These are phyloP conservation scores for Starmerella apis DNA, from an alignment of 805 yeast genomes.

Conservation along the genomic window DNA sequence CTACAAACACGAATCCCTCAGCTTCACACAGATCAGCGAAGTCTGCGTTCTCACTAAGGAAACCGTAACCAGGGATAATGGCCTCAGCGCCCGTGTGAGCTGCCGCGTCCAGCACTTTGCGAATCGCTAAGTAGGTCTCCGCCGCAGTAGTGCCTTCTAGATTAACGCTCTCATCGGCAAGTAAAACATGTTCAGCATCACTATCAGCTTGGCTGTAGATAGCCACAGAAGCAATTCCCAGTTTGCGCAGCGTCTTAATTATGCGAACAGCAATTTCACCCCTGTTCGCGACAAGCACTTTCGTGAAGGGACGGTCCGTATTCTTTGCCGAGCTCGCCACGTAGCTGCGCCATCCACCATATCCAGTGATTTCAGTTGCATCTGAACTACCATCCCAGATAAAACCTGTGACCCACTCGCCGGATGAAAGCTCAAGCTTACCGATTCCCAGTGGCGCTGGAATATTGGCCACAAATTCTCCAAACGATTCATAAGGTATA, in stretches of 20 bases:
- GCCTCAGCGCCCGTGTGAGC: conserved; percentile 79
- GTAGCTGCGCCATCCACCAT: conserved; percentile 81
- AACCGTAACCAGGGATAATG: conserved; percentile 97
- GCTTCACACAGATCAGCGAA: conserved; percentile 77
- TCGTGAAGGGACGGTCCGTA: conserved; percentile 52
- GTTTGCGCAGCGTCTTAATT: conserved; percentile 71
- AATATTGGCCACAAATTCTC: conserved; percentile 74
- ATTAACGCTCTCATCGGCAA: conserved; percentile 74
- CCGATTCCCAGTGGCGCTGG: conserved; percentile 96
- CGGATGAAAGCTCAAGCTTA: conserved; percentile 68
- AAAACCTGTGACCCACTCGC: conserved; percentile 82
- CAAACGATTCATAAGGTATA: conserved; percentile 67
- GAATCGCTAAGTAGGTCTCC: conserved; percentile 77
- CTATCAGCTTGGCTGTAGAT: conserved; percentile 85
- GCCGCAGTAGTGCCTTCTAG: conserved; percentile 77
- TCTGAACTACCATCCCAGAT: conserved; percentile 77
- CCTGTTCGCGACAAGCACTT: conserved; percentile 90
- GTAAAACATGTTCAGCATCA: conserved; percentile 73
- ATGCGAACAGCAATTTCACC: conserved; percentile 97
- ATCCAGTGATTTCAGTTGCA: conserved; percentile 68
- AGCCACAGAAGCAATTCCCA: conserved; percentile 71
- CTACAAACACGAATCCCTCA: conserved; percentile 84
- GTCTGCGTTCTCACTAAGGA: conserved; percentile 91
- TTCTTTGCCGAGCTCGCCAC: conserved; percentile 31
- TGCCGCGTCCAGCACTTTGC: conserved; percentile 78